Percentiles rank a stretch among this genome's conserved stretches.
phyloP scores from a whole-genome alignment of 1,284 basidiomycete species.

The Hemileccinum hortonii region DNA sequence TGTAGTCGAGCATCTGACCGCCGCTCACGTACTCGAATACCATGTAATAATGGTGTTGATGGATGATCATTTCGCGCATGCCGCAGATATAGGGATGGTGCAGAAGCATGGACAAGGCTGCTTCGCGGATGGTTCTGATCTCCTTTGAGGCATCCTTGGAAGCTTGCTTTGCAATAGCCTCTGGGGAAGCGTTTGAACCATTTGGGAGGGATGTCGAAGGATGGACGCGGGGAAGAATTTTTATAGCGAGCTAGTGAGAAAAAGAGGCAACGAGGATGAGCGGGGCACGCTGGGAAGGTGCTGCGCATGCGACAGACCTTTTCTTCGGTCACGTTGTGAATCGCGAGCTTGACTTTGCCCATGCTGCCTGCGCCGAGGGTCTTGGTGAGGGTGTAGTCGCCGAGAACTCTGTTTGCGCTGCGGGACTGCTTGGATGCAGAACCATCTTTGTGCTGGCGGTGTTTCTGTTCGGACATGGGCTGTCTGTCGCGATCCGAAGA shows the following conservation, averaged over 20 bases:
- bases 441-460: constrained; percentile 33
- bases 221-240: constrained; percentile 88
- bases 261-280: constrained; percentile 10
- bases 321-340: constrained; percentile 86
- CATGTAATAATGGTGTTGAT: constrained; percentile 99
- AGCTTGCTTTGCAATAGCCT: constrained; percentile 75
- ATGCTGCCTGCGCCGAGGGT: constrained; percentile 97
- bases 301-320: constrained; percentile 62
- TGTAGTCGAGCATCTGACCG: constrained; percentile 99
- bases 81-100: constrained; percentile 99
- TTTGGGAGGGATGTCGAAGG: constrained; percentile 50
- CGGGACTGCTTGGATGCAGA: constrained; percentile 33
- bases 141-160: constrained; percentile 95
- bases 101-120: constrained; percentile 88
- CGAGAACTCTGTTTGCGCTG: constrained; percentile 67
- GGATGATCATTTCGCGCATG: constrained; percentile 97
- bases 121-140: constrained; percentile 93
- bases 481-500: constrained; percentile 36
- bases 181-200: constrained; percentile 47
- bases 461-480: constrained; percentile 33
- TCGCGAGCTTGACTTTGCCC: constrained; percentile 98
- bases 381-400: constrained; percentile 96
- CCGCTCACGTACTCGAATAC: constrained; percentile 98
- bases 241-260: constrained; percentile 81
- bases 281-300: background rate